Evolutionary conservation across 2,329 filamentous ascomycete genomes (phyloP), one percentile per base, ranked within the genome.

Genomic region (Pseudogymnoascus sp.): DNA sequence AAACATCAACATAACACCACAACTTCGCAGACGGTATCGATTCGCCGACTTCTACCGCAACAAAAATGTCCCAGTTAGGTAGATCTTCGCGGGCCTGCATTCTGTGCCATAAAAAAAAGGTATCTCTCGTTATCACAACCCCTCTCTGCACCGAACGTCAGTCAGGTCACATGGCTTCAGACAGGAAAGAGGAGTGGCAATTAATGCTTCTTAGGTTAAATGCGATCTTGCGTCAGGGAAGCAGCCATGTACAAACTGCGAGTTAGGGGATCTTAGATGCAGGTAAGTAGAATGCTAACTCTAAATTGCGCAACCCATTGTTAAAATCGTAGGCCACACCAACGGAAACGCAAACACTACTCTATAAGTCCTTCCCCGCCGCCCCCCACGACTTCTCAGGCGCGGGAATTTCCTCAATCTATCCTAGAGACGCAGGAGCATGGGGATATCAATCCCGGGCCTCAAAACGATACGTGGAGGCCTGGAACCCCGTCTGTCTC

Each of bases 321-420:
- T 25, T 37, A 45, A 43, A 60, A 38, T 14, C 14, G 31, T 60
- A 60, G 59, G 35, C 59, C 59, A 11, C 59, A 60, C 18, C 59
- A 60, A 16, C 37, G 59, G 35, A 60, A 60, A 43, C 59, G 59
- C 59, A 60, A 60, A 28, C 59, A 60, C 28, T 60, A 60, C 28
- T 60, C 59, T 31, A 60, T 60, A 25, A 60, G 59, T 16, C 59
- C 59, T 25, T 60, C 59, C 14, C 59, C 59, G 5, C 59, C 59
- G 23, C n/a, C 35, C 9, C 35, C 23, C 4, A 38, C 59, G 23
- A 11, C 18, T n/a, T 28, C 43, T 49, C 43, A 49, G 7, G 23
- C 23, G 37, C 35, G 21, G 21, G 28, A 3, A 43, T 40, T 43
- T 43, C 14, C 41, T 45, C 31, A 60, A 11, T 28, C 59, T 18